A percentile compares a stretch with the other conserved stretches of the same genome.
Evolutionary conservation across 208 protist genomes (phyloP).

Genomic region (Leptomonas seymouri): DNA sequence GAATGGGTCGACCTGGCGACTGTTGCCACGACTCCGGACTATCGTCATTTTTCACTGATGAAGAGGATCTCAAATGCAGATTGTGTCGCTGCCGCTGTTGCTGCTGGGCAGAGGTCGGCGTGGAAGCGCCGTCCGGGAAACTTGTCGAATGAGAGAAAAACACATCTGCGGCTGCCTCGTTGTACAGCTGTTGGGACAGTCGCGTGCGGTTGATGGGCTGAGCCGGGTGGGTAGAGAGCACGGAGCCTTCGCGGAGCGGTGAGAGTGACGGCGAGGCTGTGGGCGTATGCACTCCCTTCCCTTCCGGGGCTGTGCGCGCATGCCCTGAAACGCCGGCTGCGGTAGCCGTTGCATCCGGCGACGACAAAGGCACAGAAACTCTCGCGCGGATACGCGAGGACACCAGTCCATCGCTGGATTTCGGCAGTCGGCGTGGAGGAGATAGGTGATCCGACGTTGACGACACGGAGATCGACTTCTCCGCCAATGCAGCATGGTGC

Average conservation of each 20-base stretch:
- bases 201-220: not conserved
- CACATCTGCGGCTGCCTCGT: constrained; percentile 28
- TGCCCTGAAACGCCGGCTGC: too few relatives aligned
- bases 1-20: constrained; percentile 14
- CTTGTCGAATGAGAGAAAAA: constrained; percentile 20
- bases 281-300: not conserved
- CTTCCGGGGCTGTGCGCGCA: too few relatives aligned
- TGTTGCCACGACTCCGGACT: constrained; percentile 4
- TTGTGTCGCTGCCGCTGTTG: constrained; percentile 1
- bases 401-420: not conserved
- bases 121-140: not conserved
- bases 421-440: not conserved
- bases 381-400: not conserved
- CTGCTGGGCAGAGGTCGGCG: not conserved
- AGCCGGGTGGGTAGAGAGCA: not conserved
- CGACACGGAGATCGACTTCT: constrained; percentile 1
- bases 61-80: too few relatives aligned
- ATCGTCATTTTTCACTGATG: not conserved
- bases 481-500: not conserved
- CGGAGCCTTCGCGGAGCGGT: too few relatives aligned
- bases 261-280: not conserved
- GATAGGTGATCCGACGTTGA: constrained; percentile 11
- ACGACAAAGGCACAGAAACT: not conserved
- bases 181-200: constrained; percentile 27
- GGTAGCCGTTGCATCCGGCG: too few relatives aligned